Conservation (phyloP, 768 basidiomycete species). For the Auricularia sp. region DNA sequence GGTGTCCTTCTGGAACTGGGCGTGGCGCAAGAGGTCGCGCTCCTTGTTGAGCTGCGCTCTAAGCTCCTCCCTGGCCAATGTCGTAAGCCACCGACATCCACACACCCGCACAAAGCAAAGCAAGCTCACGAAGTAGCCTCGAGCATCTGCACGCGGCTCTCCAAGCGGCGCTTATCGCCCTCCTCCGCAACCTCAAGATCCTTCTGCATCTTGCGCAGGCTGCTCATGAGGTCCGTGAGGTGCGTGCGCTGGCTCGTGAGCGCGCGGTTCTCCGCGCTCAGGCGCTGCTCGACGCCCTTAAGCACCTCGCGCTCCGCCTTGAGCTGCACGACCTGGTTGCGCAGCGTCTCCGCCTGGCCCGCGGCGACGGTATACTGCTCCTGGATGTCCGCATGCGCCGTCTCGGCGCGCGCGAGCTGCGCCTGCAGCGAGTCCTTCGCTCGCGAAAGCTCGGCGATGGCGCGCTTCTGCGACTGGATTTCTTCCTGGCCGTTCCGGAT, state of each 20-base stretch:
- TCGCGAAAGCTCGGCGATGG: conserved; percentile 2
- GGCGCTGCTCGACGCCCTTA: conserved; percentile 75
- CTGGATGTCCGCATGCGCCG: conserved; percentile 57
- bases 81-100: no score
- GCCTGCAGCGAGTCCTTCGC: conserved; percentile 4
- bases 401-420: conserved; percentile 59
- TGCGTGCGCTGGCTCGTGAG: conserved; percentile 74
- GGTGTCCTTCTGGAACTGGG: conserved; percentile 71
- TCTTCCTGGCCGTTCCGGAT: conserved; percentile 11
- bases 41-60: conserved; percentile 60
- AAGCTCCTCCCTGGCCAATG: conserved; percentile 37
- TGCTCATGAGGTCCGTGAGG: conserved; percentile 77
- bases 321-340: conserved; percentile 79
- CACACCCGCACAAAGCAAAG: conserved; percentile 30
- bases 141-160: conserved; percentile 66
- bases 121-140: conserved; percentile 25
- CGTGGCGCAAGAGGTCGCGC: conserved; percentile 60
- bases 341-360: conserved; percentile 59
- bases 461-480: conserved; percentile 6
- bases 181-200: no score
- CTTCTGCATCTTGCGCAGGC: conserved; percentile 22
- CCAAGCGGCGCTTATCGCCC: conserved; percentile 72
- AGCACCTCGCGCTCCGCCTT: conserved; percentile 90
- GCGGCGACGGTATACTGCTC: conserved; percentile 55
- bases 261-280: conserved; percentile 77